Base-by-base conservation (phyloP, 2,329 filamentous ascomycete species). In the Penicillium sp. region DNA sequence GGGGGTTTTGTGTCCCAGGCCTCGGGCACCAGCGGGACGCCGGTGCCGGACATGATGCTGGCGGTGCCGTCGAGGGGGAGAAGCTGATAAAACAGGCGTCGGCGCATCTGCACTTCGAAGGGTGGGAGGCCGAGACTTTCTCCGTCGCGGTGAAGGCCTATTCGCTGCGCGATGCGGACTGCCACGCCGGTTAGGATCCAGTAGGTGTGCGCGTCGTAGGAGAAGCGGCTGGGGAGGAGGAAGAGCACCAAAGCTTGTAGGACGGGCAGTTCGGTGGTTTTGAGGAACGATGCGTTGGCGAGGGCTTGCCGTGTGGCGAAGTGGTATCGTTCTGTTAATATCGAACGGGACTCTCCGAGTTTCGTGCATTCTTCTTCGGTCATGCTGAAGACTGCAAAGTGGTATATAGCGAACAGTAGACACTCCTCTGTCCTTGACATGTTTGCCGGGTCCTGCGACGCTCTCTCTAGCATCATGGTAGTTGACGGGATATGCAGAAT, bases 401-500 rank as follows among this genome's bases (percentile, higher is more conserved):
- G 43, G 26, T 67, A 67, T 23, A 67, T 66, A n/a, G 52, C 55
- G 50, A 68, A 68, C 8, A 74, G 43, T 26, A 74, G 58, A 55
- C 74, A 74, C 61, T 77, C 69, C 2, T 73, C 63, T 11, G 46
- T 56, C 61, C 65, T 67, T 8, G 67, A 65, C 57, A 62, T 20
- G 55, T 62, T 30, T 57, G 65, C 28, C 54, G 74, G 59, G 59
- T 68, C 46, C 61, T 58, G 33, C 9, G 80, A 81, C 2, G 86
- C 85, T 57, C 88, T 82, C 38, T 88, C 79, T 7, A 91, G 75
- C 47, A 82, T 80, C 2, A 81, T 80, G 64, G 91, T 85, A 3
- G 90, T 70, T 0, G 85, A 85, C 0, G 89, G 88, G 1, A 87
- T 81, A 66, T 93, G 89, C 23, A 90, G 84, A 47, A 85, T 65